Percentiles rank a stretch among this genome's conserved stretches.
Evolutionary conservation across 495 filamentous ascomycete species (phyloP).

Genomic region (Xylona heveae): DNA sequence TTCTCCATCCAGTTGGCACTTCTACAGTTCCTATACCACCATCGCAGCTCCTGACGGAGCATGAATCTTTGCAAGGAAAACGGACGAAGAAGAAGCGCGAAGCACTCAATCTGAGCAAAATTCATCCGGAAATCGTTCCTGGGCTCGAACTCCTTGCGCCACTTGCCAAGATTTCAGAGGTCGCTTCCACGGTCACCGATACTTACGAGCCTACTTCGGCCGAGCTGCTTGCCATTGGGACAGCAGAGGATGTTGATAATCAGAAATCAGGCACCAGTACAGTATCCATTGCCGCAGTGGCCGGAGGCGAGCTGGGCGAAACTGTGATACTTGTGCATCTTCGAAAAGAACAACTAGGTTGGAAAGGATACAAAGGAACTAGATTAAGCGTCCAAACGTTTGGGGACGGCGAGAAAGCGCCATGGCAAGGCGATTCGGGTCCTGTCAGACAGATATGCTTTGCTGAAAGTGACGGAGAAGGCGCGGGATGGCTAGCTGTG

Average conservation of each 20-base stretch:
- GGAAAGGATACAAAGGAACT: slow-evolving; percentile 18
- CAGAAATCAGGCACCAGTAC: slow-evolving; percentile 3
- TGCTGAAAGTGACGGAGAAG: slow-evolving; percentile 21
- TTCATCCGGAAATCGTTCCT: slow-evolving; percentile 11
- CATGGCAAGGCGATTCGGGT: slow-evolving; percentile 32
- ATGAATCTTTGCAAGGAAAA: no score
- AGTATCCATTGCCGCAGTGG: slow-evolving; percentile 21
- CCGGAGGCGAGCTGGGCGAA: slow-evolving; percentile 27
- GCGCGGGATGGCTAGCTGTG: slow-evolving; percentile 38
- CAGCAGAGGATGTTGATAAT: slow-evolving; percentile 8
- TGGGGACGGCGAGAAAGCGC: slow-evolving; percentile 19
- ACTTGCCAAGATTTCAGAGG: slow-evolving; percentile 10
- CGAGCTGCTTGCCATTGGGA: slow-evolving; percentile 13
- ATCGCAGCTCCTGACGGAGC: slow-evolving; percentile 3
- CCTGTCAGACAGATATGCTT: slow-evolving; percentile 50
- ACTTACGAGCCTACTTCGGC: slow-evolving; percentile 13
- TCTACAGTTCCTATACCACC: slow-evolving; percentile 1
- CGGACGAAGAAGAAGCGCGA: no score
- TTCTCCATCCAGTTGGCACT: slow-evolving; percentile 2
- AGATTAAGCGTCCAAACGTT: slow-evolving; percentile 15
- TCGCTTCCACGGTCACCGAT: slow-evolving; percentile 6
- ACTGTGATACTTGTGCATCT: slow-evolving; percentile 26
- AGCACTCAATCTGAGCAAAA: no score
- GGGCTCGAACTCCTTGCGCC: slow-evolving; percentile 8
- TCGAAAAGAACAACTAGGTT: slow-evolving; percentile 20